Evolutionary conservation across 345 rosid species (phyloP), one percentile per base, ranked within the genome.

Genomic region (Salix koriyanagi): DNA sequence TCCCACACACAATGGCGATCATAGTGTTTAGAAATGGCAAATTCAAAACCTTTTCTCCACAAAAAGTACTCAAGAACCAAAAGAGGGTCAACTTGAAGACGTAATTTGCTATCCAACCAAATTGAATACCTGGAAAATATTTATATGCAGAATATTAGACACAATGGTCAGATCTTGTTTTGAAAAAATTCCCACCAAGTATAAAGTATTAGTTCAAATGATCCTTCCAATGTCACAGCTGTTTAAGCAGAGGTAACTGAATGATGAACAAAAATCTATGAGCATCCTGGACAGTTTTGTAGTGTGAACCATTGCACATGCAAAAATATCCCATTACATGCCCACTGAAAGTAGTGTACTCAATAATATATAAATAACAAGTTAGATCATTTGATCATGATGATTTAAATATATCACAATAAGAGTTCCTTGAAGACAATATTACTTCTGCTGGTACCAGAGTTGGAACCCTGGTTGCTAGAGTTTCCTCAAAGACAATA

Each of bases 1-100:
- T 96, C 98, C 99, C 98, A 93, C 34, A 96, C 84, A 82, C 98
- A 96, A 79, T 92, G 98, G 32, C 98, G 89, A 74, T 93, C 97
- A 60, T 93, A 96, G 81, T 96, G 99, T 79, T 96, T 93, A 78
- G 98, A 91, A 80, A 96, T 96, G 69, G 98, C 93, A 86, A 85
- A 96, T 79, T 96, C 99, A 48, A 86, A 76, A 79, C 99, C 98
- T 85, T 93, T 91, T 67, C 97, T 92, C 99, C 99, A 93, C 71
- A 96, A 83, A 77, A 96, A 90, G 86, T 93, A 92, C 68, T 96
- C 99, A 80, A 96, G 82, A 76, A 96, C 85, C 66, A 88, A 90
- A 41, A 89, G 81, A 65, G 99, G 99, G 72, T 96, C 99, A 66
- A 87, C 83, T 77, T 92, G 98, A 73, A 96, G 91, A 42, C 99